Conservation (phyloP, 1,139 yeast genomes). For the Pichia sp. region DNA sequence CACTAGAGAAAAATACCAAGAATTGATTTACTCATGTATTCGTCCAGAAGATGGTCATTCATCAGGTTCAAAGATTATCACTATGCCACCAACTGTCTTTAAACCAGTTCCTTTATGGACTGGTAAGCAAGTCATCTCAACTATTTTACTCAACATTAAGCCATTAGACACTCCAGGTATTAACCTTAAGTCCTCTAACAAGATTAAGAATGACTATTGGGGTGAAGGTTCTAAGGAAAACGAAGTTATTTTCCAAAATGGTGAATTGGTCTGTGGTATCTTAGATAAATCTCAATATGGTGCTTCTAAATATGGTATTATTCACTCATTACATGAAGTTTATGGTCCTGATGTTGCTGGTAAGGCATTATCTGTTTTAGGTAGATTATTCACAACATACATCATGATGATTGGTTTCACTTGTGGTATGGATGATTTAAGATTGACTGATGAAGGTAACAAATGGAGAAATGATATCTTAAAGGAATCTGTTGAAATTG, state of each 20-base stretch:
- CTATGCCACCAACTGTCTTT: constrained; percentile 85
- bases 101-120: constrained; percentile 96
- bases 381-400: constrained; percentile 92
- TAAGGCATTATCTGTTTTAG: constrained; percentile 82
- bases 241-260: constrained; percentile 80
- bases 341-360: constrained; percentile 94
- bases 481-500: constrained; percentile 73
- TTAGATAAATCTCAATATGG: constrained; percentile 98
- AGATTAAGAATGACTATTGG: constrained; percentile 96
- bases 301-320: constrained; percentile 95
- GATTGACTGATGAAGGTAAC: constrained; percentile 91
- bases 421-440: constrained; percentile 99
- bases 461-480: constrained; percentile 83
- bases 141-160: constrained; percentile 82
- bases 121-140: constrained; percentile 96
- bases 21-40: constrained; percentile 87
- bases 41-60: constrained; percentile 99
- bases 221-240: constrained; percentile 81
- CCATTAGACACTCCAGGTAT: constrained; percentile 90
- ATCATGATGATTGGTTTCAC: constrained; percentile 93
- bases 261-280: constrained; percentile 88
- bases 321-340: constrained; percentile 94
- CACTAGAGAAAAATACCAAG: constrained; percentile 90
- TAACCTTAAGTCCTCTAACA: constrained; percentile 78
- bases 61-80: constrained; percentile 63